A percentile compares a stretch with the other conserved stretches of the same genome.
Conservation (phyloP, 257 asterid species). For the Salvia miltiorrhiza region DNA sequence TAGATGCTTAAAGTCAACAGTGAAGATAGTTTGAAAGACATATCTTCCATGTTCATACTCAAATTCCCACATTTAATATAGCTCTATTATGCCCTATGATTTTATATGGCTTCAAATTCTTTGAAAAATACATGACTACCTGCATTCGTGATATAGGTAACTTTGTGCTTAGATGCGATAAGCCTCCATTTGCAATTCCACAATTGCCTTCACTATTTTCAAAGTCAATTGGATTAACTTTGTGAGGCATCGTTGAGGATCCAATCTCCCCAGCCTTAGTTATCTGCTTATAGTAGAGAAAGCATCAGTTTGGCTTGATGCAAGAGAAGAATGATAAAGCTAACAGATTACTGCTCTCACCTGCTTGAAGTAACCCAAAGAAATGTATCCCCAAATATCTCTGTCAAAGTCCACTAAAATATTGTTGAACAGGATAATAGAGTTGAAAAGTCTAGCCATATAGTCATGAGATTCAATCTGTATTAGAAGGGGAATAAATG, state of each 20-base stretch:
- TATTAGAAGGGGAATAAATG: conserved; percentile 16
- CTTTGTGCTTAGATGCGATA: conserved; percentile 68
- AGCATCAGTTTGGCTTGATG: neutral
- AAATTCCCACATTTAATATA: neutral
- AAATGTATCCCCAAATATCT: conserved; percentile 86
- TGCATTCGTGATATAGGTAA: conserved; percentile 90
- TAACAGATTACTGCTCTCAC: conserved; percentile 27
- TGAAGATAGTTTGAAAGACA: no score
- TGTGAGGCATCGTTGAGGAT: conserved; percentile 96
- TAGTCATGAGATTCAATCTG: conserved; percentile 95
- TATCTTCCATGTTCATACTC: neutral
- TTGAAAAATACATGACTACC: conserved; percentile 34
- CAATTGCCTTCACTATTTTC: conserved; percentile 90
- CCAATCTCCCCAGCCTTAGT: conserved; percentile 92
- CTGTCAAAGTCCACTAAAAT: conserved; percentile 70
- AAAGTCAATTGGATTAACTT: conserved; percentile 89
- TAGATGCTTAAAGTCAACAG: no score
- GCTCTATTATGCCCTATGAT: neutral
- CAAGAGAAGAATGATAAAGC: neutral
- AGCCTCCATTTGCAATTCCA: conserved; percentile 67
- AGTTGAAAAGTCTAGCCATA: conserved; percentile 75
- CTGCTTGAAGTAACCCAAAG: conserved; percentile 83
- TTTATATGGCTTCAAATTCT: neutral
- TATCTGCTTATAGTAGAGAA: conserved; percentile 41
- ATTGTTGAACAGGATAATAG: conserved; percentile 68